A percentile compares a stretch with the other conserved stretches of the same genome.
These are phyloP conservation scores for Kwoniella dejecticola DNA, from an alignment of 768 basidiomycete species.

Conservation along the genomic window DNA sequence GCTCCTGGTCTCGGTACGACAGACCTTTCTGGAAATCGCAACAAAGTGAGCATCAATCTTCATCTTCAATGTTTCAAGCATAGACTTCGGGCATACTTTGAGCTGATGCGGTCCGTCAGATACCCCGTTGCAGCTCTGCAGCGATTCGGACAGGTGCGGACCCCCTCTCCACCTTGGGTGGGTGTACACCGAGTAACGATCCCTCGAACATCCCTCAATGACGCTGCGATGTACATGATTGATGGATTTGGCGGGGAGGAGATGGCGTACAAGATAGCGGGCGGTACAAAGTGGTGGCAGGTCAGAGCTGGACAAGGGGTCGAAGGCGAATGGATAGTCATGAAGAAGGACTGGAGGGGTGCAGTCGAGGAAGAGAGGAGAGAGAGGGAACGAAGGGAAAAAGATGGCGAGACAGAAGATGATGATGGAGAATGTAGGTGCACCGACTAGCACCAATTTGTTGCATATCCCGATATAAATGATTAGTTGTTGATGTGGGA, in stretches of 20 bases:
- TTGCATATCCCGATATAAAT: too few relatives aligned
- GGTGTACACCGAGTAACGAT: slow-evolving; percentile 71
- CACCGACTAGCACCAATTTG: too few relatives aligned
- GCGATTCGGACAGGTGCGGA: slow-evolving; percentile 72
- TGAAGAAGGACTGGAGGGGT: slow-evolving; percentile 78
- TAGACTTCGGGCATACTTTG: too few relatives aligned
- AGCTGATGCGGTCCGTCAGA: slow-evolving; percentile 26
- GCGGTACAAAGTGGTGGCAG: slow-evolving; percentile 98
- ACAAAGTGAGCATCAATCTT: slow-evolving; percentile 53
- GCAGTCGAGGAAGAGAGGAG: slow-evolving; percentile 46
- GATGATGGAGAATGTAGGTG: slow-evolving; percentile 20
- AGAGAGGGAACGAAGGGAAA: slow-evolving; percentile 27
- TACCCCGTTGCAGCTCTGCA: slow-evolving; percentile 85
- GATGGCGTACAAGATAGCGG: slow-evolving; percentile 69
- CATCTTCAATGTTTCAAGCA: too few relatives aligned
- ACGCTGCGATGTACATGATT: slow-evolving; percentile 72
- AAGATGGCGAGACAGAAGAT: slow-evolving; percentile 50
- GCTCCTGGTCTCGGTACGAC: neutral
- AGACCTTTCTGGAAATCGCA: slow-evolving; percentile 74
- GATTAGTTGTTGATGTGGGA: slow-evolving; percentile 17
- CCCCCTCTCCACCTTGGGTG: slow-evolving; percentile 81
- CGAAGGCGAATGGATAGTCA: slow-evolving; percentile 82
- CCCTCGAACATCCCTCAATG: slow-evolving; percentile 73
- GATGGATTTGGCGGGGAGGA: slow-evolving; percentile 78
- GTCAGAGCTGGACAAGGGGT: slow-evolving; percentile 81